These are phyloP conservation scores for Peniophora sp. DNA, from an alignment of 1,284 basidiomycete species.

Conservation along the genomic window DNA sequence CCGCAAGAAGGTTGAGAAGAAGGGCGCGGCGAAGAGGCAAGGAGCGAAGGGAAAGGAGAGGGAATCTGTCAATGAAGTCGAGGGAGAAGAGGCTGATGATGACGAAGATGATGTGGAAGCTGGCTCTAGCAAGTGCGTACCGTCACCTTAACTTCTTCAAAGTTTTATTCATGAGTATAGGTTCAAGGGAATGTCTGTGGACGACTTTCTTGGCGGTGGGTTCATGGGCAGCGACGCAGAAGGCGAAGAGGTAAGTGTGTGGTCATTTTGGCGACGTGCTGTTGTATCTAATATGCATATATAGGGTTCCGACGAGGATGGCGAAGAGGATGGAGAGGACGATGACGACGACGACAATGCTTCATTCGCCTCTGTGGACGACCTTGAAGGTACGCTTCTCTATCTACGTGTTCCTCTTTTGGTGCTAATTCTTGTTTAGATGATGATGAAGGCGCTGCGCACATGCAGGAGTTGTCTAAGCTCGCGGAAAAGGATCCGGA, in stretches of 20 bases:
- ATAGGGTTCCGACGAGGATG: conserved; percentile 20
- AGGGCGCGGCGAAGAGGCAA: conserved; percentile 35
- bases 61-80: conserved; percentile 22
- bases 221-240: conserved; percentile 59
- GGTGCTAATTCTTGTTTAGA: background rate
- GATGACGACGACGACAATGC: conserved; percentile 52
- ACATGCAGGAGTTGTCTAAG: conserved; percentile 80
- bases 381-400: conserved; percentile 51
- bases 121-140: conserved; percentile 18
- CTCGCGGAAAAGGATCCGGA: conserved; percentile 95
- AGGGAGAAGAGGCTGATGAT: conserved; percentile 28
- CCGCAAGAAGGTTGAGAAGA: conserved; percentile 63
- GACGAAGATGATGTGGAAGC: conserved; percentile 28
- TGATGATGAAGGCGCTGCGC: conserved; percentile 61
- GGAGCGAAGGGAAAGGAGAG: conserved; percentile 24
- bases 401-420: background rate
- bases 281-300: conserved; percentile 2
- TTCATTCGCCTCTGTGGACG: conserved; percentile 72
- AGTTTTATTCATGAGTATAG: conserved; percentile 17
- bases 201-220: conserved; percentile 71
- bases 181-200: conserved; percentile 62
- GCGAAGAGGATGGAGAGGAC: conserved; percentile 37
- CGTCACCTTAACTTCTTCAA: background rate
- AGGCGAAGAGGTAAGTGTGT: conserved; percentile 30
- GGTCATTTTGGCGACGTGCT: background rate